A percentile compares a stretch with the other conserved stretches of the same genome.
These are phyloP conservation scores for Neocatenulostroma microsporum DNA, from an alignment of 2,329 filamentous ascomycete genomes.

Conservation along the genomic window DNA sequence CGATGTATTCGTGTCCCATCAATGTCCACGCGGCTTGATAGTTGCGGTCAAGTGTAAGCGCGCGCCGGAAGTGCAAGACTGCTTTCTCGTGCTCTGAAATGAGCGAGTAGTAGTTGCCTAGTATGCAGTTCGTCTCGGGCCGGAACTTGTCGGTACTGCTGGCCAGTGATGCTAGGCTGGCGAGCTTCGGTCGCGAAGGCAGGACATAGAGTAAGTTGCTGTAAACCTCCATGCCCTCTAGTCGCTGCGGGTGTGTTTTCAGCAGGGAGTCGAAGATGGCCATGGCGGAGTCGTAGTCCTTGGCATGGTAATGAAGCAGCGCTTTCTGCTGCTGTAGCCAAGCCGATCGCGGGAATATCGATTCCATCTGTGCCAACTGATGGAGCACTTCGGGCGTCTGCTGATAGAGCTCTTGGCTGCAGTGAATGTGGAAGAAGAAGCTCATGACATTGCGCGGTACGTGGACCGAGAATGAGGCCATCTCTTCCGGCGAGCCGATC, in stretches of 20 bases:
- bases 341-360: conserved; percentile 77
- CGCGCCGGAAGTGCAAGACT: conserved; percentile 93
- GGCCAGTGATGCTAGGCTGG: conserved; percentile 85
- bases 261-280: conserved; percentile 47
- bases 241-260: conserved; percentile 57
- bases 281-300: conserved; percentile 58
- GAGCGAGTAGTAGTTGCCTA: conserved; percentile 94
- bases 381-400: conserved; percentile 66
- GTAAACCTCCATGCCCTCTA: conserved; percentile 91
- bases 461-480: conserved; percentile 47
- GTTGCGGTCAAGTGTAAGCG: conserved; percentile 77
- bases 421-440: conserved; percentile 87
- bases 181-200: conserved; percentile 76
- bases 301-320: conserved; percentile 81
- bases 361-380: conserved; percentile 67
- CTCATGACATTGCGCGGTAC: conserved; percentile 87
- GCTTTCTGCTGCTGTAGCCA: conserved; percentile 89
- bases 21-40: conserved; percentile 96
- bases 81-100: conserved; percentile 96
- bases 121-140: conserved; percentile 91
- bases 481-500: conserved; percentile 70
- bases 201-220: conserved; percentile 97
- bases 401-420: conserved; percentile 86
- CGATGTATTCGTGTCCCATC: conserved; percentile 98
- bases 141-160: conserved; percentile 91